Conservation (phyloP, 257 asterid species). For the Cynanchum wilfordii region DNA sequence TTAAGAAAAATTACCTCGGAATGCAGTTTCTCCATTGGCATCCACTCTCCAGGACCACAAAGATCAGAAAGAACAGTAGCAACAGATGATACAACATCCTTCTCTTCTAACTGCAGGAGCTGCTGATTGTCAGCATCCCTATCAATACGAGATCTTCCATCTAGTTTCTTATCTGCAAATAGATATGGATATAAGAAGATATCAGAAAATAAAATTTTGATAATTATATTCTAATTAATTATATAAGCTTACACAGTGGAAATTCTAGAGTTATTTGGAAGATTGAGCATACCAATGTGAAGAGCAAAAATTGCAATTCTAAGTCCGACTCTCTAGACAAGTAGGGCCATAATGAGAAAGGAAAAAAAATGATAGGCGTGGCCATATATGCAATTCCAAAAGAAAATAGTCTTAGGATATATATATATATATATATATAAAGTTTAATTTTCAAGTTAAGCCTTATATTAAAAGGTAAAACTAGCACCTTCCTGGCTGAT, state of each 20-base stretch:
- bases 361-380: neutral
- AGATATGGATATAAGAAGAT: slow-evolving; percentile 7
- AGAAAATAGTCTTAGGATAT: neutral
- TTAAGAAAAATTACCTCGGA: slow-evolving; percentile 44
- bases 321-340: neutral
- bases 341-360: neutral
- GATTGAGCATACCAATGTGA: neutral
- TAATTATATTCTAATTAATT: neutral
- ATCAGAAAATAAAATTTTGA: slow-evolving; percentile 5
- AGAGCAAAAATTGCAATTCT: neutral
- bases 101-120: slow-evolving; percentile 77
- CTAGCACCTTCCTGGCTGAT: neutral
- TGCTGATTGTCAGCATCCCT: slow-evolving; percentile 85
- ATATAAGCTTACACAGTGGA: neutral
- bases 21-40: slow-evolving; percentile 94
- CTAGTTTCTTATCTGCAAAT: slow-evolving; percentile 69
- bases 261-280: neutral
- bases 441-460: no score
- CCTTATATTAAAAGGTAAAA: neutral
- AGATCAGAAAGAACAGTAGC: slow-evolving; percentile 84
- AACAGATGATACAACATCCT: slow-evolving; percentile 88
- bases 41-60: slow-evolving; percentile 98
- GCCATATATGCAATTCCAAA: neutral
- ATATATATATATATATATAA: no score
- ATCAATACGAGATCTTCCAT: slow-evolving; percentile 61